Evolutionary conservation across 495 filamentous ascomycete genomes (phyloP), one percentile per base, ranked within the genome.

Genomic region (Schizothecium vesticola): DNA sequence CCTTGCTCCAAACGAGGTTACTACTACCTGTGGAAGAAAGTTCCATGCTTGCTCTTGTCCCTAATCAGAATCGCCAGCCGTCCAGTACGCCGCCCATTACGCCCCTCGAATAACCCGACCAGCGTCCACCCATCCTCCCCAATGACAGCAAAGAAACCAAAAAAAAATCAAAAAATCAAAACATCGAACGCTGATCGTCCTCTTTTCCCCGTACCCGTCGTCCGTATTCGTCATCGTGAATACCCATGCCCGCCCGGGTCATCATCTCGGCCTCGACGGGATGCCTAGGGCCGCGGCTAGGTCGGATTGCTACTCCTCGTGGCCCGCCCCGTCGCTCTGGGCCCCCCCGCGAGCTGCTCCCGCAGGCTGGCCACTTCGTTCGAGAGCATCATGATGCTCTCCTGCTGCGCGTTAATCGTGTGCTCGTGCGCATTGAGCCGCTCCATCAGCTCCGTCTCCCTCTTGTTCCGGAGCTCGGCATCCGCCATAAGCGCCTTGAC

Each of bases 361-460:
- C 43, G 43, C 6, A 51, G 43, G 61, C 9, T 63, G 61, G 21
- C 23, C 28, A 31, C 22, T 33, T n/a, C 51, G 62, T 51, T 33
- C 21, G 22, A 43, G n/a, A 11, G 33, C 26, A 51, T 64, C 29
- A 19, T 51, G 16, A 51, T 51, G 43, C 43, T 59, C 22, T 59
- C 58, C 23, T 25, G 58, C 19, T 76, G 67, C 7, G 66, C 56
- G 3, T 69, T 61, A 19, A 78, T 73, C 9, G 69, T 73, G 23
- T 71, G 69, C 58, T 86, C 85, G 75, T 86, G 79, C 19, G 68
- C 59, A 28, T 72, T 72, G n/a, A 82, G 67, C 66, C 76, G 79
- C 29, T 80, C 80, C 31, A 71, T 31, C 59, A 81, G 69, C 61
- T 79, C 73, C 12, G 74, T 66, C 21, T 70, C 67, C 65, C 16